Evolutionary conservation across 1,284 basidiomycete species (phyloP), one percentile per base, ranked within the genome.

Genomic region (Takashimella tepidaria): DNA sequence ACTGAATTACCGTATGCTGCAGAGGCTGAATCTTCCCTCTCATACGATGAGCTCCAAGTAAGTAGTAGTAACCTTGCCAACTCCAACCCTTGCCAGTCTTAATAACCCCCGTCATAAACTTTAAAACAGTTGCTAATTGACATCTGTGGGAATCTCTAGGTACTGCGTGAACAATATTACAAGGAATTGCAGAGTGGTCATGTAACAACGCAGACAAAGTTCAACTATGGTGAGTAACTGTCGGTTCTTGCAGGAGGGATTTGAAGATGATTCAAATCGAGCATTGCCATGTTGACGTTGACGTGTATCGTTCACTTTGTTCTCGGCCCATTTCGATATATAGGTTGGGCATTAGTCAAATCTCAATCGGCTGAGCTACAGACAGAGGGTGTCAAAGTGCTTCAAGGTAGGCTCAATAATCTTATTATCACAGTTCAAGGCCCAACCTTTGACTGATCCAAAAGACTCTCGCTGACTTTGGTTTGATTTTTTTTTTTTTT

Each of bases 1-100:
- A 88, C 87, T 50, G 89, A 93, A 66, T 80, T 97, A n/a, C 92
- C 92, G 19, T 97, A 97, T 76, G 92, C 93, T 56, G 92, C 92
- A 20, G 92, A 97, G 73, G 93, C 92, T 8, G 86, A 95, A 72
- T 82, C 87, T 46, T 91, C 91, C 5, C 79, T 97, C 23, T 83
- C 86, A 3, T 91, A 84, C 69, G 90, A 95, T 62, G 92, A 97
- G 76, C 82, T 97, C 25, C 86, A 91, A 77, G 92, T 93, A 54
- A 49, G 75, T 56, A 13, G 21, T 6, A 27, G 22, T 49, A 11
- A 49, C 31, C 31, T 37, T 16, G 10, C 31, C 8, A 11, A 3
- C 23, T 10, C n/a, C 19, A 19, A 21, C n/a, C 3, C n/a, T 41
- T 48, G 24, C 41, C 45, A 5, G 31, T 40, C 45, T 22, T 50